A percentile compares a stretch with the other conserved stretches of the same genome.
Conservation (phyloP, 2,329 filamentous ascomycete species). For the Penicillium sp. region DNA sequence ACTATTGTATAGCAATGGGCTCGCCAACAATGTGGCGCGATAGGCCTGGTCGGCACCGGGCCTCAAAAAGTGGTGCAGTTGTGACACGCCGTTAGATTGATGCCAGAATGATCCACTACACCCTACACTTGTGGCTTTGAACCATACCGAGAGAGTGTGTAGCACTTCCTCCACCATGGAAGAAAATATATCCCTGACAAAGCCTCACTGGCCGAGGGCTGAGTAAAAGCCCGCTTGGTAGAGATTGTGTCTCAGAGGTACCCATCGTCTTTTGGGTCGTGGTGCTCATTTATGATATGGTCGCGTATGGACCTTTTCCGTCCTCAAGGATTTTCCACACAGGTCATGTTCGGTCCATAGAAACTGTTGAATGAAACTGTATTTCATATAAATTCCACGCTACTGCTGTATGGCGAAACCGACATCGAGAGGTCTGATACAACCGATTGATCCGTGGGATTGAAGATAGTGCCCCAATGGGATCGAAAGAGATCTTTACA, state of each 20-base stretch:
- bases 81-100: not conserved
- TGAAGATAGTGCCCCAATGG: conserved; percentile 21
- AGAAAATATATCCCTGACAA: not conserved
- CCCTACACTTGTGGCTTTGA: not conserved
- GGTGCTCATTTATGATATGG: not conserved
- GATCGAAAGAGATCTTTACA: conserved; percentile 17
- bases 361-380: not conserved
- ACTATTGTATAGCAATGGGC: not conserved
- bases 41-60: not conserved
- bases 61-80: not conserved
- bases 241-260: not conserved
- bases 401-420: not conserved
- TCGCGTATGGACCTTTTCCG: not conserved
- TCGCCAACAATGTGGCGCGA: not conserved
- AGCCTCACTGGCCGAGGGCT: too few species aligned
- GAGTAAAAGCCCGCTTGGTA: not conserved
- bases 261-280: not conserved
- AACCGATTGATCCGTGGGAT: not conserved
- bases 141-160: not conserved
- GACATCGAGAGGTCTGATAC: not conserved
- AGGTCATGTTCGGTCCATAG: not conserved
- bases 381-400: not conserved
- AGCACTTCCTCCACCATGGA: not conserved
- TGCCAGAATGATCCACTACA: too few species aligned
- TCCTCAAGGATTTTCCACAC: not conserved